A percentile compares a stretch with the other conserved stretches of the same genome.
Evolutionary conservation across 177 flowering plant genomes (phyloP).

Genomic region (Vitis hybrid): DNA sequence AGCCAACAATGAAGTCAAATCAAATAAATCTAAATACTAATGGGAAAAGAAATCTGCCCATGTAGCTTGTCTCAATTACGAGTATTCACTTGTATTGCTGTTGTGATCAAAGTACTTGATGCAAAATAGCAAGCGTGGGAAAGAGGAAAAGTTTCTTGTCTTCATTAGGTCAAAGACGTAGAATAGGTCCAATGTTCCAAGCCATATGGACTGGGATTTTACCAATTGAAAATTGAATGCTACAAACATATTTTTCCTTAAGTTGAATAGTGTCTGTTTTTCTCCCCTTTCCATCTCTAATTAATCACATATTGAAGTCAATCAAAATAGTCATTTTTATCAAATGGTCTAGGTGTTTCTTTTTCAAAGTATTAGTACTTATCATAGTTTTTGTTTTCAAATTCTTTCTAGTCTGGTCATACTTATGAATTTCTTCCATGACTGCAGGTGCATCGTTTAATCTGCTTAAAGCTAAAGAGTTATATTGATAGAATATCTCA

Average conservation of each 20-base stretch:
- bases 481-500: conserved; percentile 37
- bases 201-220: neutral
- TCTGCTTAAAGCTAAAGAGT: conserved; percentile 47
- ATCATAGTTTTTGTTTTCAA: neutral
- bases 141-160: neutral
- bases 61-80: neutral
- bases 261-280: too few species aligned
- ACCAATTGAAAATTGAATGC: neutral
- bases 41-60: neutral
- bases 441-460: conserved; percentile 55
- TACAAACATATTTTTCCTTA: neutral
- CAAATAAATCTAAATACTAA: neutral
- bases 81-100: neutral
- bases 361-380: neutral
- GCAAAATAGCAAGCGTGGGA: neutral
- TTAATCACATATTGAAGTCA: neutral
- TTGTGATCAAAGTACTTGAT: neutral
- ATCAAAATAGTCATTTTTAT: neutral
- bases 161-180: neutral
- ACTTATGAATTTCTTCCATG: conserved; percentile 1
- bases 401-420: neutral
- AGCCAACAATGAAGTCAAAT: neutral
- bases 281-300: too few species aligned
- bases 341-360: neutral
- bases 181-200: neutral